phyloP scores from a whole-genome alignment of 345 rosid genomes.

The Eutrema yunnanense region DNA sequence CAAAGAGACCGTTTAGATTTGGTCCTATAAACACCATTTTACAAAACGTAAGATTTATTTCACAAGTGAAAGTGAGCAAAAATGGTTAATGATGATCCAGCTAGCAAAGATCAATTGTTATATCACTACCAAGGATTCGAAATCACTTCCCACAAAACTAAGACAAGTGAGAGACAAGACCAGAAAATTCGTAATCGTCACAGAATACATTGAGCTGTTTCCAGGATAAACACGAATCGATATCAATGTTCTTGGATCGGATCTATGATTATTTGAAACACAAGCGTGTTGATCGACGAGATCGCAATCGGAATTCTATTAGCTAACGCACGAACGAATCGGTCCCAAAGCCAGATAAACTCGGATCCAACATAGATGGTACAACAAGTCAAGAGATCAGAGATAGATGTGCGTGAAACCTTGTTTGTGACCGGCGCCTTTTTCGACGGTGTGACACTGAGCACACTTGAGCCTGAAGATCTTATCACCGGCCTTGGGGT shows the following conservation, averaged over 20 bases:
- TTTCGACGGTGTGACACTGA: conserved; percentile 65
- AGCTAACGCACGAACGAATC: neutral
- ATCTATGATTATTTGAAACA: neutral
- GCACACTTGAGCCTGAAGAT: conserved; percentile 67
- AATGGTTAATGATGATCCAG: neutral
- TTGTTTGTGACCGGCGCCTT: conserved; percentile 67
- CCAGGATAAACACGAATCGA: neutral
- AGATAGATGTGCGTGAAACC: conserved; percentile 27
- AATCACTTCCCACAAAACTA: neutral
- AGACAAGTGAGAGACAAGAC: neutral
- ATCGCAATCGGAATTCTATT: too few species aligned
- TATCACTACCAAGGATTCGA: neutral
- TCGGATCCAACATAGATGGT: neutral
- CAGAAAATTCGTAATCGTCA: neutral
- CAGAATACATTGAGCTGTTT: neutral
- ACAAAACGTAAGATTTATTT: neutral
- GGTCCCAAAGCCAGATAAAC: neutral
- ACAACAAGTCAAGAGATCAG: neutral
- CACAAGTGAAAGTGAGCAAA: neutral
- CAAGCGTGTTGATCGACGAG: neutral
- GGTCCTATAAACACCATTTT: conserved; percentile 46
- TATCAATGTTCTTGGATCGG: neutral
- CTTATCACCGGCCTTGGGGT: conserved; percentile 57
- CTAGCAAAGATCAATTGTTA: neutral
- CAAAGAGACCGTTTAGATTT: conserved; percentile 79